A percentile compares a stretch with the other conserved stretches of the same genome.
Conservation (phyloP, 2,329 filamentous ascomycete genomes). For the Ascochyta rabiei region DNA sequence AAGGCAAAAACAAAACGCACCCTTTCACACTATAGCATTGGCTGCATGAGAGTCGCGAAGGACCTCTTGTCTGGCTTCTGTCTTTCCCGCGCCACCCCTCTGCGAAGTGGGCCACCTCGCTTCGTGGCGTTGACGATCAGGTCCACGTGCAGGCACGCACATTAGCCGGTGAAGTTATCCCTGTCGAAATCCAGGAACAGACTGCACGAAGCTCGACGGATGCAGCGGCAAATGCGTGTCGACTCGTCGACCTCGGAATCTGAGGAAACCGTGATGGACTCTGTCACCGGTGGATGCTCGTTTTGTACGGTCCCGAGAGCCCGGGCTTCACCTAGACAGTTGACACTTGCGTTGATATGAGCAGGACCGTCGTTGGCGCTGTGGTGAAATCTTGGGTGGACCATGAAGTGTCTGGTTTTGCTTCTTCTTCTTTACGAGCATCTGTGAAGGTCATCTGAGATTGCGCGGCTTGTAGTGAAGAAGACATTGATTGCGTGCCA, state of each 20-base stretch:
- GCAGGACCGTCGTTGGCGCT: background rate
- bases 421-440: constrained; percentile 23
- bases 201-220: constrained; percentile 16
- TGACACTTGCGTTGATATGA: background rate
- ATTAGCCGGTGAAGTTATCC: constrained; percentile 27
- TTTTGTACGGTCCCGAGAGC: background rate
- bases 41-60: constrained; percentile 1
- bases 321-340: background rate
- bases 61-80: background rate
- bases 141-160: constrained; percentile 27
- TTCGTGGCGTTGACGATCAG: constrained; percentile 26
- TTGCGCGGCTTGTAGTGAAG: constrained; percentile 3
- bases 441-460: constrained; percentile 27
- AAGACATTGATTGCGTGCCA: constrained; percentile 4
- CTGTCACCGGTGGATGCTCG: background rate
- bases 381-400: background rate
- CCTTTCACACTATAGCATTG: background rate
- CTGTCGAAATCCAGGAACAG: constrained; percentile 20
- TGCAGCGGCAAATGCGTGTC: constrained; percentile 23
- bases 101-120: constrained; percentile 20
- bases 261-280: background rate
- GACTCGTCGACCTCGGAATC: background rate
- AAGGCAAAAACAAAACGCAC: background rate
- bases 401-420: background rate
- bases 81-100: constrained; percentile 11